phyloP scores from a whole-genome alignment of 768 basidiomycete genomes.

The Leccinum fibrillosum region DNA sequence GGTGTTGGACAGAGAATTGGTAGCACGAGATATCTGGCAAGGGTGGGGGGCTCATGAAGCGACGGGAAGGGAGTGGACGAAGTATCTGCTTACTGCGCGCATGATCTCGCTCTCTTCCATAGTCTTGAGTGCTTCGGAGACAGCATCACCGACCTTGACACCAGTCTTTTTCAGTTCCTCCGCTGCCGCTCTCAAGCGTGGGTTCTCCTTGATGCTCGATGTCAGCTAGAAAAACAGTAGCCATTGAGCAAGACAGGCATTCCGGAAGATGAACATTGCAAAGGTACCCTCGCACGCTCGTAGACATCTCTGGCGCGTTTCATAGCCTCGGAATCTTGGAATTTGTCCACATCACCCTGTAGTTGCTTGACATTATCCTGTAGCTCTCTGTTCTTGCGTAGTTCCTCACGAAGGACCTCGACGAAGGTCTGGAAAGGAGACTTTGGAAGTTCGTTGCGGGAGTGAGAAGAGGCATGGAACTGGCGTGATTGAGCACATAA shows the following conservation, averaged over 20 bases:
- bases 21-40: conserved; percentile 76
- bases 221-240: conserved; percentile 59
- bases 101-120: conserved; percentile 96
- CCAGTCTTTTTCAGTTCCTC: conserved; percentile 90
- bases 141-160: conserved; percentile 90
- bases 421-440: conserved; percentile 97
- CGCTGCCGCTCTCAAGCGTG: conserved; percentile 84
- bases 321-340: conserved; percentile 97
- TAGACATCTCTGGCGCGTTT: conserved; percentile 88
- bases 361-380: conserved; percentile 97
- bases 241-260: conserved; percentile 2
- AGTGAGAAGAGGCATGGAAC: conserved; percentile 67
- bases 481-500: conserved; percentile 26
- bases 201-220: conserved; percentile 95
- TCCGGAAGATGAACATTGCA: background rate
- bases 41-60: background rate
- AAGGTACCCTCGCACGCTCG: conserved; percentile 85
- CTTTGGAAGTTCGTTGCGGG: conserved; percentile 66
- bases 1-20: conserved; percentile 79
- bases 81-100: conserved; percentile 61
- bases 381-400: conserved; percentile 89
- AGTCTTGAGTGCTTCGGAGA: conserved; percentile 82
- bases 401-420: conserved; percentile 87
- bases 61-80: background rate
- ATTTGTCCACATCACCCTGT: conserved; percentile 95